Evolutionary conservation across 176 grass and related monocot genomes (phyloP), one percentile per base, ranked within the genome.

Genomic region (Musa itinerans): DNA sequence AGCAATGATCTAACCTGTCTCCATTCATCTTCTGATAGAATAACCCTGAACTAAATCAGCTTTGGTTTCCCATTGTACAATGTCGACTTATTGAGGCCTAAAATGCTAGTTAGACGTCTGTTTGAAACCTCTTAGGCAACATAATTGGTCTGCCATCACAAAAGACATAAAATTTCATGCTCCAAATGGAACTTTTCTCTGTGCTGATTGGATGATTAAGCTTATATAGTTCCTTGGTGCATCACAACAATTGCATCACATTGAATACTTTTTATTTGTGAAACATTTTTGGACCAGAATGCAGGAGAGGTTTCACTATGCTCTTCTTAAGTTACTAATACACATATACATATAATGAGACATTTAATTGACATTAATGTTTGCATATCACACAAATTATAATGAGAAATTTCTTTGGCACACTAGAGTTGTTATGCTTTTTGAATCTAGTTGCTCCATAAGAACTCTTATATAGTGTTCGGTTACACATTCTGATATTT

Each of bases 381-480:
- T 17, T 70, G 34, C 16, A 51, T 27, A 20, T 65, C 20, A 11
- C 34, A 43, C 34, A 43, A 43, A 43, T 43, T 43, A 43, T 43
- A 43, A 43, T 43, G 34, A 43, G 34, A 43, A 43, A 43, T 43
- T 43, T 43, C 34, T 43, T 43, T 43, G 34, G 34, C 34, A 43
- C 34, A 43, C 34, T 43, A 43, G 4, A 6, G 0, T 51, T 50
- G 13, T 69, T 69, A 43, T 50, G 34, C 68, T 19, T 70, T 50
- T 20, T 51, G 8, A 21, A 20, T 52, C 20, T 77, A 51, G n/a
- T 65, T 24, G 11, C 22, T 63, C 20, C 76, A 65, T 82, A 65
- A 63, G 29, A 50, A 68, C 81, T 77, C 17, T 27, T 76, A 71
- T 29, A 70, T 66, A 57, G 54, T 50, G 51, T 85, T 62, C 62